Percentiles rank a stretch among this genome's conserved stretches.
Evolutionary conservation across 176 grass and related monocot species (phyloP).

Genomic region (Eleusine coracana): DNA sequence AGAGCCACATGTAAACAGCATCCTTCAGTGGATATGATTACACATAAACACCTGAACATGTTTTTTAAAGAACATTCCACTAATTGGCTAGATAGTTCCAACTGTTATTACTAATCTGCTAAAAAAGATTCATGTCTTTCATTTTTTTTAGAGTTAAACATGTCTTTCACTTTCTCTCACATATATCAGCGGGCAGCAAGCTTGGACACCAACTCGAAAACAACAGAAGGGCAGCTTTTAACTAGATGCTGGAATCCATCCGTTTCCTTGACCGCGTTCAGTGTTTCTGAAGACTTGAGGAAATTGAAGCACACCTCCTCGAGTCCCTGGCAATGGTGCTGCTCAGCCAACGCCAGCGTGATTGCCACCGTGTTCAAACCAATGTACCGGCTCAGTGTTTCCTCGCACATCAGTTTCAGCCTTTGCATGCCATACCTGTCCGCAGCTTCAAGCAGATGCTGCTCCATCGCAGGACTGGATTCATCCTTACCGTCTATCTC

Average conservation of each 20-base stretch:
- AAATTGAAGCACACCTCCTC: constrained; percentile 32
- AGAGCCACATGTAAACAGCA: background rate
- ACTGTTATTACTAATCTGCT: background rate
- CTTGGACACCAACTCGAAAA: constrained; percentile 30
- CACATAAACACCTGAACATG: background rate
- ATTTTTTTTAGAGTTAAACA: too few species aligned
- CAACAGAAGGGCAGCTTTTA: constrained; percentile 19
- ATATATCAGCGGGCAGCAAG: background rate
- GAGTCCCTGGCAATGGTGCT: constrained; percentile 23
- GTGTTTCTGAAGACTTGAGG: background rate
- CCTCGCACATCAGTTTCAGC: constrained; percentile 52
- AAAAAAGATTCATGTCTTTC: background rate
- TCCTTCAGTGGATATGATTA: background rate
- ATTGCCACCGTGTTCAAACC: background rate
- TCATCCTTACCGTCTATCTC: background rate
- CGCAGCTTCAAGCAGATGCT: constrained; percentile 60
- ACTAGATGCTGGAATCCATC: constrained; percentile 25
- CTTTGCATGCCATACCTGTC: constrained; percentile 53
- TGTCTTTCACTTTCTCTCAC: background rate
- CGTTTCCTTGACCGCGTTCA: background rate
- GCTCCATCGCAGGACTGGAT: background rate
- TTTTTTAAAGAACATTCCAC: background rate
- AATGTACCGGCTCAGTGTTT: constrained; percentile 21
- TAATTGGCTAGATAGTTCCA: background rate
- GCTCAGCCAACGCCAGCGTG: constrained; percentile 26